These are phyloP conservation scores for Candida dendrica DNA, from an alignment of 805 yeast genomes.

Conservation along the genomic window DNA sequence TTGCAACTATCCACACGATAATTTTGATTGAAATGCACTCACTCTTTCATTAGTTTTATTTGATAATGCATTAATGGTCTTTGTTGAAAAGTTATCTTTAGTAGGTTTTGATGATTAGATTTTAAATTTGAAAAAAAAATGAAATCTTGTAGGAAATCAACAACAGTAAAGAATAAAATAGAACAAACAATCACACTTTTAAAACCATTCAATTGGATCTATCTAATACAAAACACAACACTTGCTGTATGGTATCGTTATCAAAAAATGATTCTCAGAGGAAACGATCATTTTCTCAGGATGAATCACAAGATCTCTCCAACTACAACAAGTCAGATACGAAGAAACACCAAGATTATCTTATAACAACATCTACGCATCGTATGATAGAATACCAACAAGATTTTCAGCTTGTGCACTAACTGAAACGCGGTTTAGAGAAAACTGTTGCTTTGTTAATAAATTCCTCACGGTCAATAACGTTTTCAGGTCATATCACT, in stretches of 20 bases:
- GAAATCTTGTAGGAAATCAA: no score
- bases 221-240: neutral
- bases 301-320: neutral
- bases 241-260: neutral
- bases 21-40: no score
- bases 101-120: no score
- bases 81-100: no score
- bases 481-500: no score
- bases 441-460: constrained; percentile 6
- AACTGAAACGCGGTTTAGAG: neutral
- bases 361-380: constrained; percentile 5
- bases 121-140: no score
- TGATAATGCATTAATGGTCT: no score
- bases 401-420: no score
- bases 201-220: neutral
- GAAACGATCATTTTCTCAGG: neutral
- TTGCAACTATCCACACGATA: neutral
- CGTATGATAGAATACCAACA: neutral
- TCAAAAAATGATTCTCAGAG: neutral
- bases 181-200: neutral
- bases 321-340: no score
- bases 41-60: no score
- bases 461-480: neutral
- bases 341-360: constrained; percentile 4
- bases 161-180: no score